Base-by-base conservation (phyloP, 73 alveolate genomes). In the Symbiodinium natans region DNA sequence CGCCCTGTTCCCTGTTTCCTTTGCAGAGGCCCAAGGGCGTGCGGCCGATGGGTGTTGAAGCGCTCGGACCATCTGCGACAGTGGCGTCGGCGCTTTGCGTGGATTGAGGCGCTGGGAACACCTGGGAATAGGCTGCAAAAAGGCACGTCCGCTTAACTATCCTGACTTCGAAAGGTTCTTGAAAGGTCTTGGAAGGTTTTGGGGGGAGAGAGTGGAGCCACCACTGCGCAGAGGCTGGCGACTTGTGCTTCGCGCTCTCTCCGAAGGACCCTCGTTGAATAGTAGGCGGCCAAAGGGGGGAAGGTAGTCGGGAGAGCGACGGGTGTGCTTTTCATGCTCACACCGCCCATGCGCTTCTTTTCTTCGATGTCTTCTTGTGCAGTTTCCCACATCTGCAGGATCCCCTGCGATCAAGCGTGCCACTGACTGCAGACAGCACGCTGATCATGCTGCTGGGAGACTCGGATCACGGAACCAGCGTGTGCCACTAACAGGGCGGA, bases 211-310 rank as follows among this genome's bases (percentile, higher is more conserved):
- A n/a, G n/a, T n/a, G n/a, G n/a, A n/a, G n/a, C n/a, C n/a, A n/a
- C n/a, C n/a, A n/a, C n/a, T n/a, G n/a, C n/a, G n/a, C n/a, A 34
- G 39, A 88, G 95, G 95, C 41, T 4, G 96, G 96, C n/a, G 96
- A 89, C 52, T 25, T 89, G 87, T 63, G 96, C 74, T 89, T 89
- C 54, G 96, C 96, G 1, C 56, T 74, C 34, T 40, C 31, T 27
- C 41, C 39, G 3, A 41, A 73, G 29, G 96, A 23, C n/a, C 86
- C 87, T 21, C 43, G 80, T n/a, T n/a, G n/a, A n/a, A n/a, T n/a
- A n/a, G n/a, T n/a, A n/a, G n/a, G n/a, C n/a, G n/a, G n/a, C n/a
- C n/a, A n/a, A n/a, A n/a, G n/a, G n/a, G n/a, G n/a, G n/a, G n/a
- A n/a, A n/a, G n/a, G n/a, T n/a, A n/a, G n/a, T n/a, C n/a, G n/a